phyloP scores from a whole-genome alignment of 2,329 filamentous ascomycete species.

The Emmonsiellopsis sp. region DNA sequence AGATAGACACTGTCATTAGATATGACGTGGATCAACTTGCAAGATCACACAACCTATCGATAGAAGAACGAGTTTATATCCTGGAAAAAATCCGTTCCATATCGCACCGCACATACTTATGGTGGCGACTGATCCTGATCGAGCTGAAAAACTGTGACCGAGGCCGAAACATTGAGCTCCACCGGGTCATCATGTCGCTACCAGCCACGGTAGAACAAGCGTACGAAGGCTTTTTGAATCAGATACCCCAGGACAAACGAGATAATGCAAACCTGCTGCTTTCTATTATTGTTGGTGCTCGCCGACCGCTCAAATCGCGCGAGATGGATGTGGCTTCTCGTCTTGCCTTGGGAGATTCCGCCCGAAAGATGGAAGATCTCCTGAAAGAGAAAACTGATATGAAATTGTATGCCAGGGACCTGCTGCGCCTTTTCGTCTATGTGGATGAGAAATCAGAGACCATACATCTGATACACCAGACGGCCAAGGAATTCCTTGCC shows the following conservation, averaged over 20 bases:
- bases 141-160: constrained; percentile 7
- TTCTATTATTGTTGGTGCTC: constrained; percentile 18
- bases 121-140: constrained; percentile 16
- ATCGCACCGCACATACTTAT: constrained; percentile 24
- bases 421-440: constrained; percentile 19
- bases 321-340: constrained; percentile 18
- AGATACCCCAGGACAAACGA: not conserved
- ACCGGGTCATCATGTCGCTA: constrained; percentile 8
- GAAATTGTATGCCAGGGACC: constrained; percentile 6
- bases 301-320: constrained; percentile 15
- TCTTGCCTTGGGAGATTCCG: constrained; percentile 2
- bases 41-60: not conserved
- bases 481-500: constrained; percentile 20
- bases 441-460: constrained; percentile 12
- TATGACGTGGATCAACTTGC: constrained; percentile 9
- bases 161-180: constrained; percentile 6
- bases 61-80: not conserved
- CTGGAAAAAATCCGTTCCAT: not conserved
- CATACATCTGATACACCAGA: constrained; percentile 22
- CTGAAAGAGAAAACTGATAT: not conserved
- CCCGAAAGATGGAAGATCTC: constrained; percentile 3
- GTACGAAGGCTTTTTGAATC: constrained; percentile 20
- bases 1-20: constrained; percentile 17
- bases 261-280: constrained; percentile 6
- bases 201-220: constrained; percentile 18